phyloP scores from a whole-genome alignment of 176 grass and related monocot genomes.

The Oryza meyeriana region DNA sequence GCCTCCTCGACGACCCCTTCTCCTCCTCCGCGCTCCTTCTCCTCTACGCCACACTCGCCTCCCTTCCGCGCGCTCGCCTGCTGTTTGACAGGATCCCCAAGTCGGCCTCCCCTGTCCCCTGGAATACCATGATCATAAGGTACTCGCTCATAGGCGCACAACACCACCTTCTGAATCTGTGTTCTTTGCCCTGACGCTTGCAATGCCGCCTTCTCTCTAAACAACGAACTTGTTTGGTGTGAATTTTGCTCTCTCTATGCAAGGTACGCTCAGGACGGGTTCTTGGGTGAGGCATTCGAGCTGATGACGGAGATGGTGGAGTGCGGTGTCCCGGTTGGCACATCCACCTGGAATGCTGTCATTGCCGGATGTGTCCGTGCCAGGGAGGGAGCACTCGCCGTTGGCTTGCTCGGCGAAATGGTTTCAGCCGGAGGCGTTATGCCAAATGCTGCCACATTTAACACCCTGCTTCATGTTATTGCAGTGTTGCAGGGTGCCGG shows the following conservation, averaged over 20 bases:
- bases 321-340: conserved; percentile 26
- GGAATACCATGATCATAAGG: conserved; percentile 52
- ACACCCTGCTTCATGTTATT: conserved; percentile 48
- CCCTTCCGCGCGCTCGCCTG: conserved; percentile 16
- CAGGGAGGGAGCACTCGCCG: conserved; percentile 31
- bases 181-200: neutral
- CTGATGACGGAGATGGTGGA: conserved; percentile 43
- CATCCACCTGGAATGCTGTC: conserved; percentile 49
- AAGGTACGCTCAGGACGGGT: conserved; percentile 43
- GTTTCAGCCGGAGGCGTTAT: conserved; percentile 12
- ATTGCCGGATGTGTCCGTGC: conserved; percentile 43
- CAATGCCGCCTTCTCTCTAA: no score
- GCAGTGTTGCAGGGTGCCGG: conserved; percentile 19
- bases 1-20: conserved; percentile 35
- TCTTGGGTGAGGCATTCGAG: conserved; percentile 37
- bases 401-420: conserved; percentile 40
- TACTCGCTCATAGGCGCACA: neutral
- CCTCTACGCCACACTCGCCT: conserved; percentile 33
- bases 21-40: conserved; percentile 39
- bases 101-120: conserved; percentile 20
- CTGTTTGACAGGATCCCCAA: conserved; percentile 49
- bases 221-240: no score
- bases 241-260: neutral
- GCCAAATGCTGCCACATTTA: conserved; percentile 52
- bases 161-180: neutral